Base-by-base conservation (phyloP, 73 alveolate species). In the Paramecium primaurelia region DNA sequence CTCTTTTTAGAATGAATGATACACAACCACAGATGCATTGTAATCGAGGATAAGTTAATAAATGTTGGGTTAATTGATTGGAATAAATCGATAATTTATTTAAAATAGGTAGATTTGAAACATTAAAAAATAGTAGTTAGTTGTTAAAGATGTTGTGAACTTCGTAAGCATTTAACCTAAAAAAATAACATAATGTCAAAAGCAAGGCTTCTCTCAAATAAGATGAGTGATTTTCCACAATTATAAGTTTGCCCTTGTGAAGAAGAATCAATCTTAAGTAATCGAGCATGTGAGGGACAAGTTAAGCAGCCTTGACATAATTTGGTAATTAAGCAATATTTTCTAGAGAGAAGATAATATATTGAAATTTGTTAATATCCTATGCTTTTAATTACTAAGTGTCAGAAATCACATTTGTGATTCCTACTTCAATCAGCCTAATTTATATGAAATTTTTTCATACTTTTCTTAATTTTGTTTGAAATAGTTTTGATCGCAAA, bases 91-190 rank as follows among this genome's bases (percentile, higher is more conserved):
- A 89, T 92, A 93, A 49, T 93, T 36, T 34, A 44, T 58, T 89
- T 94, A 84, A 18, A 49, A 86, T 36, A 18, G 64, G 40, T 26
- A 45, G 9, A 25, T 45, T 25, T 18, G 71, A 16, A 5, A 42
- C 11, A 68, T 89, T 42, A 12, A 45, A 58, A 30, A 11, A 60
- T 0, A 38, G 22, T 77, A 47, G 54, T 58, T 59, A 28, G 49
- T 71, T 92, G 84, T 77, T 58, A n/a, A 94, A 38, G 44, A 92
- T 94, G 32, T 96, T 86, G 30, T 94, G 95, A 6, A 99, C 95
- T 86, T 97, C 99, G 89, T 97, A 98, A 20, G 99, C 99, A 59
- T 96, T 94, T 44, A 97, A 93, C 69, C 92, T 90, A 86, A 97
- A 95, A 59, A 97, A 95, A 64, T 93, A 92, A 59, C 97, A 94